These are phyloP conservation scores for Ilex aquifolium DNA, from an alignment of 257 asterid species.

Conservation along the genomic window DNA sequence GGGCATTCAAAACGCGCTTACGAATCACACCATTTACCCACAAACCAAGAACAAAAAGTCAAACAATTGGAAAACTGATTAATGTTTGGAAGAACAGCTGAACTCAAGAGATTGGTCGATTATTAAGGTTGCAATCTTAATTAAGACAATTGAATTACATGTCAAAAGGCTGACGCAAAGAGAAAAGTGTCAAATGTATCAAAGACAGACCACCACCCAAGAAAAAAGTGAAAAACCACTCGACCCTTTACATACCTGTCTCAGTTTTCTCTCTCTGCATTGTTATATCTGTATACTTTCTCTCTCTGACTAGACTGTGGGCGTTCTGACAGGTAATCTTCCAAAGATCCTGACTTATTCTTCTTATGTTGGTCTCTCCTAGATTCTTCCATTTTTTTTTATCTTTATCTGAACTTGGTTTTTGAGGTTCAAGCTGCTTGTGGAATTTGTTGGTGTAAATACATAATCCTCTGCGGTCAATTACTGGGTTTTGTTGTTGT, in stretches of 20 bases:
- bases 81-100: no score
- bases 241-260: neutral
- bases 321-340: constrained; percentile 24
- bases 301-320: neutral
- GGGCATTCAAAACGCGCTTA: no score
- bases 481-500: neutral
- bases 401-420: constrained; percentile 25
- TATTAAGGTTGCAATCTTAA: no score
- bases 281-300: neutral
- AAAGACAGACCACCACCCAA: neutral
- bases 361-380: constrained; percentile 3
- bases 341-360: constrained; percentile 18
- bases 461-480: neutral
- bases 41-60: no score
- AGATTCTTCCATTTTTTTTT: constrained; percentile 22
- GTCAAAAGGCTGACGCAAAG: no score
- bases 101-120: no score
- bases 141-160: no score
- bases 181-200: no score
- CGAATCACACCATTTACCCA: no score
- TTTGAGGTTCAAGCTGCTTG: neutral
- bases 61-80: no score
- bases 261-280: neutral
- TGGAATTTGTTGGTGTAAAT: no score
- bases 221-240: neutral